A percentile compares a stretch with the other conserved stretches of the same genome.
phyloP scores from a whole-genome alignment of 176 grass and related monocot genomes.

The Juncus inflexus region DNA sequence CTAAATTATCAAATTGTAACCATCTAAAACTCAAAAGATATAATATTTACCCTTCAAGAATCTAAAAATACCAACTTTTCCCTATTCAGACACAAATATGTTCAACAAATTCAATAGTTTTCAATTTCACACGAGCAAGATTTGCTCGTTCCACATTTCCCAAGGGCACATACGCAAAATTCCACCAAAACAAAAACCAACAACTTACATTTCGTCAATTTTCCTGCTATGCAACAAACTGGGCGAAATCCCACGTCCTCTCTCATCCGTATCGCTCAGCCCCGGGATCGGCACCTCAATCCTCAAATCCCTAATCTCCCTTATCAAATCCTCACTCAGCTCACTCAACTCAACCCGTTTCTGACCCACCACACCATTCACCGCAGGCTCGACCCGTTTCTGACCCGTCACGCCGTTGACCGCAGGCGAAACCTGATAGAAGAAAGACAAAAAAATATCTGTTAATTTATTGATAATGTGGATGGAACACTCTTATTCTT shows the following conservation, averaged over 20 bases:
- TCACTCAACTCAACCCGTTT: slow-evolving; percentile 29
- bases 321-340: slow-evolving; percentile 42
- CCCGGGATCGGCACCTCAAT: slow-evolving; percentile 30
- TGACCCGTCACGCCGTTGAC: background rate
- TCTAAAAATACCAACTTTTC: no score
- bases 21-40: no score
- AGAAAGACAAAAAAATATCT: no score
- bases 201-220: slow-evolving; percentile 54
- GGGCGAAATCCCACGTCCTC: slow-evolving; percentile 49
- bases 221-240: slow-evolving; percentile 65
- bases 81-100: no score
- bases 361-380: slow-evolving; percentile 9
- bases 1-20: no score
- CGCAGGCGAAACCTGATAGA: background rate
- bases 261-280: slow-evolving; percentile 24
- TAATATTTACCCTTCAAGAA: no score
- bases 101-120: no score
- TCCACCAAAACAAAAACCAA: background rate
- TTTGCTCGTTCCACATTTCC: no score
- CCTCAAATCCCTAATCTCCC: slow-evolving; percentile 55
- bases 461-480: no score
- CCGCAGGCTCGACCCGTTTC: slow-evolving; percentile 12
- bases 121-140: no score
- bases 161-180: no score
- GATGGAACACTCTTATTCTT: no score